Evolutionary conservation across 768 basidiomycete species (phyloP), one percentile per base, ranked within the genome.

Genomic region (Collybiopsis confluens): DNA sequence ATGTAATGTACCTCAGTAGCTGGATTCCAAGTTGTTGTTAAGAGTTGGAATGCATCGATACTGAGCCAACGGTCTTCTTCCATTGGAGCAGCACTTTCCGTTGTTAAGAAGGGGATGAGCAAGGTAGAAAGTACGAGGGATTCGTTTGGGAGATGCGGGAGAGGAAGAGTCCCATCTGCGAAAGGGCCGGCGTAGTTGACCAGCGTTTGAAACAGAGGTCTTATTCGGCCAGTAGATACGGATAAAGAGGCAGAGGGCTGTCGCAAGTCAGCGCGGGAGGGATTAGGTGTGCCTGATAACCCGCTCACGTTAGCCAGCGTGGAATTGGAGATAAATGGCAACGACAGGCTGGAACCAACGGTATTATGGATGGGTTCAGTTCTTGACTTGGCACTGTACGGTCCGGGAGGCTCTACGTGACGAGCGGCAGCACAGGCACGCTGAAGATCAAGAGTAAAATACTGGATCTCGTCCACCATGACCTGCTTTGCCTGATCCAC

Each of bases 401-500:
- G 59, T 36, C 62, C 66, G 18, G 16, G 27, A 36, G 52, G 49
- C 6, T 82, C 83, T 1, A 70, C 65, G 50, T 75, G 76, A n/a
- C 81, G 74, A 28, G 77, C 74, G 13, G 72, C 65, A 69, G 75
- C 76, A 60, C 81, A 86, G 2, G 82, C 77, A 54, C 70, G 76
- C 56, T 76, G 68, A 2, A 90, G 68, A 33, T 86, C 85, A 50
- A 78, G 75, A 3, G 77, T 71, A 45, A 87, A 77, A 58, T 71
- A 75, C 13, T 72, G 73, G 15, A 68, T 65, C 45, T 83, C 78
- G 40, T 82, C 79, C 0, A 71, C 66, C 18, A 70, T 69, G 37
- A 73, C 70, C 51, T 81, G 83, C 24, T 76, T 76, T 2, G 72
- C 85, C 53, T 82, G 76, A 30, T 88, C 86, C 1, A 87, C 85